phyloP scores from a whole-genome alignment of 345 rosid species.

The Durio zibethinus region DNA sequence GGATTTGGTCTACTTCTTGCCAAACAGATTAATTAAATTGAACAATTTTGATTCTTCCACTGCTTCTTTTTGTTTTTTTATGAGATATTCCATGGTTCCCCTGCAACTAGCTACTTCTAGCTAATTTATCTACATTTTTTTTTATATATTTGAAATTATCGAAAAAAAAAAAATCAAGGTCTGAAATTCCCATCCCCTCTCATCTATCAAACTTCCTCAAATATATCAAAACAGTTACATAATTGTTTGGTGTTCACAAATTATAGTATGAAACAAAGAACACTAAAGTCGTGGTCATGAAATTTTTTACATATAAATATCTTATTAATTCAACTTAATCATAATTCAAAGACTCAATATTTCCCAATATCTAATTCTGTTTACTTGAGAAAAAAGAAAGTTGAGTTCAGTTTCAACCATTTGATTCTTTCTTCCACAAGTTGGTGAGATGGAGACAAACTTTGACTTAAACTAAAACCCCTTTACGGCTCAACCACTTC shows the following conservation, averaged over 20 bases:
- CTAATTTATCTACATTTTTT: too few species aligned
- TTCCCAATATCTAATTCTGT: neutral
- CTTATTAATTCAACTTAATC: too few species aligned
- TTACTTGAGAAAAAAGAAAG: neutral
- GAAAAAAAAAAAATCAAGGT: too few species aligned
- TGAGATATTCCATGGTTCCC: neutral
- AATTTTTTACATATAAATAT: too few species aligned
- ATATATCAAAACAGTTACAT: too few species aligned
- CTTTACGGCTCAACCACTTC: conserved; percentile 11
- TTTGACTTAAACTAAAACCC: neutral
- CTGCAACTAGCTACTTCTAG: neutral
- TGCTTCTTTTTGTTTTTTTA: neutral
- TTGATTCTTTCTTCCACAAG: neutral
- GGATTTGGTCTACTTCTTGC: neutral
- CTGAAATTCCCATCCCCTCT: too few species aligned
- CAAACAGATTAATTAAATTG: neutral
- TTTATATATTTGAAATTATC: too few species aligned
- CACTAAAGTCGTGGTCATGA: too few species aligned
- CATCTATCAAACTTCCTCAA: too few species aligned
- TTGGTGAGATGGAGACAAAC: neutral
- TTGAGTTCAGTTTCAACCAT: neutral
- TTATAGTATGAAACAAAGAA: too few species aligned
- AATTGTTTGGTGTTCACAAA: too few species aligned
- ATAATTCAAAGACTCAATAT: neutral
- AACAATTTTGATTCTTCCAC: too few species aligned